Percentiles rank a stretch among this genome's conserved stretches.
phyloP scores from a whole-genome alignment of 2,329 filamentous ascomycete species.

The Scedosporium aurantiacum region DNA sequence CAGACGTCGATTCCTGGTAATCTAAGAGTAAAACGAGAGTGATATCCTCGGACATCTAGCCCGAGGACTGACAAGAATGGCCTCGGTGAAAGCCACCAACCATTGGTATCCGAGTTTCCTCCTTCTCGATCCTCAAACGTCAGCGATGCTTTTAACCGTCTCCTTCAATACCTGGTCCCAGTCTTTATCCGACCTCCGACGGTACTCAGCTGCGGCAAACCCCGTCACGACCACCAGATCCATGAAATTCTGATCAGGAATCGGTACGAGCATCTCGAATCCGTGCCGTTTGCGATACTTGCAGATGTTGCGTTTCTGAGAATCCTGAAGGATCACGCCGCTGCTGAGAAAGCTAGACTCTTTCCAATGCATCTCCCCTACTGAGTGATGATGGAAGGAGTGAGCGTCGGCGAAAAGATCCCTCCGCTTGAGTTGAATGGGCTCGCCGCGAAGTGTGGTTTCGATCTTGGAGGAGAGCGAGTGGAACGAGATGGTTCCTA shows the following conservation, averaged over 20 bases:
- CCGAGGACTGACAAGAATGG: too few species aligned
- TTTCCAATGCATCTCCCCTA: constrained; percentile 10
- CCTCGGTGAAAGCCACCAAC: too few species aligned
- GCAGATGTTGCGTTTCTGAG: background rate
- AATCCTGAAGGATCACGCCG: constrained; percentile 9
- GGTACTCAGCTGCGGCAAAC: constrained; percentile 10
- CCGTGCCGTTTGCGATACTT: constrained; percentile 2
- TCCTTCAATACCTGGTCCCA: constrained; percentile 4
- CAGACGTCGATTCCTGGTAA: too few species aligned
- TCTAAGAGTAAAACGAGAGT: too few species aligned
- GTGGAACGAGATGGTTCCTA: constrained; percentile 6
- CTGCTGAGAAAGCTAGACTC: background rate
- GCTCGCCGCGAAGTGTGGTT: constrained; percentile 7
- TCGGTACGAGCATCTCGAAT: constrained; percentile 7
- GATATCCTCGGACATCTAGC: too few species aligned
- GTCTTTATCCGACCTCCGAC: constrained; percentile 8
- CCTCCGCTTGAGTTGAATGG: constrained; percentile 7
- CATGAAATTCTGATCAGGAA: constrained; percentile 8
- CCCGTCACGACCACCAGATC: constrained; percentile 10
- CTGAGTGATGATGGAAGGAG: constrained; percentile 8
- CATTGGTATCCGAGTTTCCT: background rate
- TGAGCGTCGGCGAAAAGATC: background rate
- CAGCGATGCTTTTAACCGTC: background rate
- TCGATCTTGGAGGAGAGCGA: constrained; percentile 8
- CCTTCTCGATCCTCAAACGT: background rate